Percentiles rank a stretch among this genome's conserved stretches.
Evolutionary conservation across 352 stramenopile genomes (phyloP).

Genomic region (Pythium dissotocum): DNA sequence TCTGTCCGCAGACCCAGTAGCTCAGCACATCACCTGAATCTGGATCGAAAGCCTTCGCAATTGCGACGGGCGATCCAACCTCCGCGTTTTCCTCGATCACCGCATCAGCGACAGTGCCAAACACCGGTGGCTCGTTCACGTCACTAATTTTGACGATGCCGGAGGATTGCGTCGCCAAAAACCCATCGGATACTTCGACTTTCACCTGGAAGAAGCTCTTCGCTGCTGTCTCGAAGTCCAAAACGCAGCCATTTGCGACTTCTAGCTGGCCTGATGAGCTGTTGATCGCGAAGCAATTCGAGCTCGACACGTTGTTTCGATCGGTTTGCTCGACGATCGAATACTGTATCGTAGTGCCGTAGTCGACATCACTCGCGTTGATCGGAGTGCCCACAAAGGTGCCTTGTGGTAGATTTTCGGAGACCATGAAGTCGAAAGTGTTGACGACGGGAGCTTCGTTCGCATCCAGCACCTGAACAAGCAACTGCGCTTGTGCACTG

Average conservation of each 20-base stretch:
- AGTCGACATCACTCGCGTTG: conserved; percentile 27
- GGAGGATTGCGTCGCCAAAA: neutral
- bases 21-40: conserved; percentile 37
- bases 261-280: conserved; percentile 20
- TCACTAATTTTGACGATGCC: conserved; percentile 31
- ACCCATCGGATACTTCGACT: conserved; percentile 29
- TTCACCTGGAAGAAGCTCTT: conserved; percentile 22
- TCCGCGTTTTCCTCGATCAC: conserved; percentile 27
- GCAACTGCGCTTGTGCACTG: conserved; percentile 11
- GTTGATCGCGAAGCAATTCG: conserved; percentile 29
- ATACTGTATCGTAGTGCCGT: conserved; percentile 15
- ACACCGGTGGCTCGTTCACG: conserved; percentile 45
- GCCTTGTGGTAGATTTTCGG: conserved; percentile 23
- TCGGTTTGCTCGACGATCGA: conserved; percentile 7
- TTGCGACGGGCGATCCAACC: conserved; percentile 24
- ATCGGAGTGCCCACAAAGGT: conserved; percentile 19
- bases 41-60: conserved; percentile 36
- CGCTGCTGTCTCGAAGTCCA: conserved; percentile 26
- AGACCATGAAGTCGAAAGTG: conserved; percentile 24
- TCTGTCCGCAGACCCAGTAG: conserved; percentile 55
- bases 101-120: neutral
- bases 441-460: conserved; percentile 29
- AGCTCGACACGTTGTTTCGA: conserved; percentile 1
- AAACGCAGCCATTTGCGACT: conserved; percentile 20
- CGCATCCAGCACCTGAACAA: conserved; percentile 25